Base-by-base conservation (phyloP, 768 basidiomycete species). In the Coprinellus aureogranulatus region DNA sequence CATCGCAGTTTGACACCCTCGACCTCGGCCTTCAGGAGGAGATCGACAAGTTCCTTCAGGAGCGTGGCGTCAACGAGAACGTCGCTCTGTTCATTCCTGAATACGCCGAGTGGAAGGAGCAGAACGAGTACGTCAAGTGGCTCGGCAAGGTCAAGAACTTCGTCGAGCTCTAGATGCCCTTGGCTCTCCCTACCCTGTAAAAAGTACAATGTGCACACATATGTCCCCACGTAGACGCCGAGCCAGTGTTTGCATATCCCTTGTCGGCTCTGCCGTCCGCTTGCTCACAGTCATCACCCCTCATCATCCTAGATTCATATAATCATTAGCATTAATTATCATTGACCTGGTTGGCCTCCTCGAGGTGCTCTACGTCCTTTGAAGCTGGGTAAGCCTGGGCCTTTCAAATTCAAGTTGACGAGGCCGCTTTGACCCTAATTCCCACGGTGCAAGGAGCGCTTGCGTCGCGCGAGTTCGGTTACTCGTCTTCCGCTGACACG, bases 121-220 rank as follows among this genome's bases (percentile, higher is more conserved):
- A 98, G 77, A 87, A 87, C 83, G 95, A 98, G 76, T 98, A 98
- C 73, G 84, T 93, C 66, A 80, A 77, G 62, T 98, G 95, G 95
- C 75, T 98, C 65, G 74, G 81, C 64, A 85, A 85, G 64, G 87
- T 96, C 71, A 89, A 92, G 80, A 69, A 67, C 22, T 98, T 97
- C 67, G 75, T 98, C 60, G 91, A 95, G 34, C 76, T 77, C 26
- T 86, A 72, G 64, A 56, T n/a, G n/a, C n/a, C 54, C n/a, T 52
- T 11, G 27, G 14, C 31, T 8, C 22, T 30, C 9, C 6, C 28
- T 25, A 10, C 18, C 41, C 20, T 37, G n/a, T n/a, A n/a, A 52
- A 52, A 31, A 31, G 50, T 52, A 31, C 20, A 4, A 12, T 12
- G 10, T 25, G 27, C 26, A 22, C 46, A 18, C n/a, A n/a, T n/a